Evolutionary conservation across 2,329 filamentous ascomycete genomes (phyloP), one percentile per base, ranked within the genome.

Genomic region (Sarocladium oryzae): DNA sequence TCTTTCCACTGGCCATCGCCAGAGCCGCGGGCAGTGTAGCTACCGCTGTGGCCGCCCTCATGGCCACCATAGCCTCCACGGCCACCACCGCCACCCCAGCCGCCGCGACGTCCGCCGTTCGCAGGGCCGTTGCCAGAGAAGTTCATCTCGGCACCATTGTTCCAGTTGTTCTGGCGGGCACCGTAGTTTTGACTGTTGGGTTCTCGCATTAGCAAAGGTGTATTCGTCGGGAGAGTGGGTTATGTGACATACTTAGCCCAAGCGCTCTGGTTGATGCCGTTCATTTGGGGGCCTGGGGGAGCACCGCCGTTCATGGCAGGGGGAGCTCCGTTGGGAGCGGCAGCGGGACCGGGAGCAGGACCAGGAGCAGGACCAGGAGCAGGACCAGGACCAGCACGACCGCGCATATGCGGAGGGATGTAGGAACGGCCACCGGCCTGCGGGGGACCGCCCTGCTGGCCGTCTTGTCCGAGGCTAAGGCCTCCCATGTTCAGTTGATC

Each of bases 1-100:
- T 97, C 92, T 65, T 85, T 84, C 93, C 93, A 99, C 75, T 89
- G 85, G 64, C 93, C 93, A 65, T 97, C 93, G 63, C 93, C 93
- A 67, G 90, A 95, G 63, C 91, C 90, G 63, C 87, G 84, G 62
- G 84, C 77, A 64, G 78, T 61, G 59, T 76, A 74, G 56, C 73
- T 74, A 54, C 73, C 71, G 55, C 77, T 73, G 40, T 68, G 66
- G 40, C 65, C 66, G 46, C 56, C 57, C 35, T 61, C 60, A 54
- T 61, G 58, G 48, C 61, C 65, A 49, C 64, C 63, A 52, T 64
- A 63, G 54, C 64, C 64, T 32, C 70, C 68, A 50, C 68, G 61
- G 51, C 68, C 63, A 46, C 67, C 56, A 52, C 56, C 64, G 53
- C 65, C 62, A 43, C 61, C 56, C 54, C 63, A 62, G 38, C 63